Conservation (phyloP, 208 protist species). For the Leishmania lainsoni region DNA sequence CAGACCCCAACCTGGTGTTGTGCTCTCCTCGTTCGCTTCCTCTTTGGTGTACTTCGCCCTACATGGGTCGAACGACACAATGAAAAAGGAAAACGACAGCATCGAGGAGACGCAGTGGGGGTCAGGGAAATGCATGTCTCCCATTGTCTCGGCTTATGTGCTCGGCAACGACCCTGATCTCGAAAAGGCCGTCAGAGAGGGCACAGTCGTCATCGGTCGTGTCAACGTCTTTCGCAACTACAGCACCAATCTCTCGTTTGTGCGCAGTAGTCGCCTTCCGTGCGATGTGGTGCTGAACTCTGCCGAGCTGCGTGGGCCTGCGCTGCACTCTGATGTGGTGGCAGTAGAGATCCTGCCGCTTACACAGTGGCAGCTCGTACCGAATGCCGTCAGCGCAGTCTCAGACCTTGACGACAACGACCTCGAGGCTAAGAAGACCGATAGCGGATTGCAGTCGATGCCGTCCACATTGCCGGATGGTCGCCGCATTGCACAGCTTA, state of each 20-base stretch:
- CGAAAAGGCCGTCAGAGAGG: conserved; percentile 46
- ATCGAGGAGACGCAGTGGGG: background rate
- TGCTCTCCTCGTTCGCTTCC: background rate
- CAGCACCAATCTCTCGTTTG: conserved; percentile 51
- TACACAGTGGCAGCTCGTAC: conserved; percentile 14
- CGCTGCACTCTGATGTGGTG: conserved; percentile 67
- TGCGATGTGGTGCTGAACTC: conserved; percentile 59
- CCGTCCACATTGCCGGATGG: conserved; percentile 50
- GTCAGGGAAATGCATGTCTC: background rate
- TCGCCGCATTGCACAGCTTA: conserved; percentile 42
- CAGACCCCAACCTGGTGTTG: background rate
- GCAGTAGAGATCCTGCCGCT: conserved; percentile 55
- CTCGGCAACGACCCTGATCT: conserved; percentile 42
- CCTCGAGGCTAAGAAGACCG: conserved; percentile 14
- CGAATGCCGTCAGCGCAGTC: no score
- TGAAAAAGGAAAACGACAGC: background rate
- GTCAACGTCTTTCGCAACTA: conserved; percentile 47
- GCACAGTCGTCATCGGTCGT: conserved; percentile 64
- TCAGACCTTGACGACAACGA: background rate
- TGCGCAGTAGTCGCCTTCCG: conserved; percentile 45
- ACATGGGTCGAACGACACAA: no score
- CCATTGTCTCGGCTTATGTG: conserved; percentile 28
- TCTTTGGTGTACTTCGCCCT: background rate
- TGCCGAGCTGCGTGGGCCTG: conserved; percentile 28
- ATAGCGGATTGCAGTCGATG: conserved; percentile 18